These are phyloP conservation scores for Hibiscus trionum DNA, from an alignment of 345 rosid species.

Conservation along the genomic window DNA sequence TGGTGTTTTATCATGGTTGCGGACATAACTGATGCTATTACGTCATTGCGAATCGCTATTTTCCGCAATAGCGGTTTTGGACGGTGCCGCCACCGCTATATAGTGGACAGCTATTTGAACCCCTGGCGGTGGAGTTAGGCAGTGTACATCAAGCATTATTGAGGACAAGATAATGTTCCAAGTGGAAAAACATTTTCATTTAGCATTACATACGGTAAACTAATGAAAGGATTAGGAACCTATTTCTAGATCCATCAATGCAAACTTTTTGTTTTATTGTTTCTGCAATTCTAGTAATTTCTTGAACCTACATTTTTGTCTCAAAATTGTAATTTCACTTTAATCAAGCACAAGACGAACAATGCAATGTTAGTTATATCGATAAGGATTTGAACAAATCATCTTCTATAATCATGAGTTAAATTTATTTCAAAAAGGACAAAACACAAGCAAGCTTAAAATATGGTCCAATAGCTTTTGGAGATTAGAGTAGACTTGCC, in stretches of 20 bases:
- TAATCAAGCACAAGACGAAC: not conserved
- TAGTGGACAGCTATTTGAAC: too few species aligned
- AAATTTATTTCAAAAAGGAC: not conserved
- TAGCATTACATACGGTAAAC: not conserved
- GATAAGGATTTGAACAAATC: not conserved
- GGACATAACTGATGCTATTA: too few species aligned
- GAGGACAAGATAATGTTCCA: not conserved
- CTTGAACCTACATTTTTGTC: not conserved
- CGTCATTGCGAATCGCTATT: too few species aligned
- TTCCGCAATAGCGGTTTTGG: too few species aligned
- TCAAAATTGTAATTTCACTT: not conserved
- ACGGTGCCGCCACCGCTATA: too few species aligned
- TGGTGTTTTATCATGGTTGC: too few species aligned
- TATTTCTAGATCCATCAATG: not conserved
- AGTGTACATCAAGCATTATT: not conserved
- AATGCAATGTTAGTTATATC: not conserved
- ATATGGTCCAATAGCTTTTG: not conserved
- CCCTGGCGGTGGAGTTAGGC: not conserved
- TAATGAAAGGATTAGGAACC: not conserved
- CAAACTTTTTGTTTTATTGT: not conserved
- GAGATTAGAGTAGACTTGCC: constrained; percentile 39
- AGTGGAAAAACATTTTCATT: not conserved
- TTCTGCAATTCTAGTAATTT: not conserved
- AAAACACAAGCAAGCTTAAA: not conserved
- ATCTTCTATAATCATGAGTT: not conserved